A percentile compares a stretch with the other conserved stretches of the same genome.
Conservation (phyloP, 495 filamentous ascomycete species). For the Achaetomiella virescens region DNA sequence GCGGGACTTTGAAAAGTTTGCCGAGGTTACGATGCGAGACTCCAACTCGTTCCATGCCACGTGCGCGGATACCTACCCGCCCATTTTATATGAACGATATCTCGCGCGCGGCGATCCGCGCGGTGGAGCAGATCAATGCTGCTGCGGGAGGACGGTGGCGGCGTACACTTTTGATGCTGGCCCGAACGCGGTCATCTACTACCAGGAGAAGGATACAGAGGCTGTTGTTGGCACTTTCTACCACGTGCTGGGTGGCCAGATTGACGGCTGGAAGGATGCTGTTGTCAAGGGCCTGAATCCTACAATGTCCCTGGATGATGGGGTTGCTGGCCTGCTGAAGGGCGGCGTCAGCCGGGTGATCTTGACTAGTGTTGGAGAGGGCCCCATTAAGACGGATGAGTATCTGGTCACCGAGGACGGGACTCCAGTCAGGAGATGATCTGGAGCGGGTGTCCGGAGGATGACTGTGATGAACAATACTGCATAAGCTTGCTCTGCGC, state of each 20-base stretch:
- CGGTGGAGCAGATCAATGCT: slow-evolving; percentile 82
- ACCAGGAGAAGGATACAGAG: slow-evolving; percentile 66
- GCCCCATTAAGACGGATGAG: slow-evolving; percentile 70
- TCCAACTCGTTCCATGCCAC: slow-evolving; percentile 95
- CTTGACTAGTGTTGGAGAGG: slow-evolving; percentile 84
- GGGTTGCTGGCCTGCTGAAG: slow-evolving; percentile 56
- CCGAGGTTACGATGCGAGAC: slow-evolving; percentile 86
- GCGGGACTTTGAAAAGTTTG: slow-evolving; percentile 81
- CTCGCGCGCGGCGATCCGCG: slow-evolving; percentile 71
- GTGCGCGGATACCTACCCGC: slow-evolving; percentile 89
- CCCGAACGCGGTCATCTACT: slow-evolving; percentile 95
- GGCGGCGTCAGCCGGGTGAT: slow-evolving; percentile 83
- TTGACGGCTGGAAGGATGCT: slow-evolving; percentile 59
- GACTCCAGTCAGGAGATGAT: slow-evolving; percentile 38
- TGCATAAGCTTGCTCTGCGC: neutral
- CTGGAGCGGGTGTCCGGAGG: neutral
- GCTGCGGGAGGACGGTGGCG: slow-evolving; percentile 62
- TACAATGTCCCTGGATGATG: slow-evolving; percentile 51
- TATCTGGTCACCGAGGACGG: slow-evolving; percentile 70
- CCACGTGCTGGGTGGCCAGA: slow-evolving; percentile 36
- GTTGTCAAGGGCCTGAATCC: slow-evolving; percentile 34
- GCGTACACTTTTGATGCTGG: slow-evolving; percentile 98
- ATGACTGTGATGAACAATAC: neutral
- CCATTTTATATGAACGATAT: slow-evolving; percentile 98
- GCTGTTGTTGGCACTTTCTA: slow-evolving; percentile 69